Evolutionary conservation across 1,284 basidiomycete genomes (phyloP), one percentile per base, ranked within the genome.

Genomic region (Thelephora terrestris): DNA sequence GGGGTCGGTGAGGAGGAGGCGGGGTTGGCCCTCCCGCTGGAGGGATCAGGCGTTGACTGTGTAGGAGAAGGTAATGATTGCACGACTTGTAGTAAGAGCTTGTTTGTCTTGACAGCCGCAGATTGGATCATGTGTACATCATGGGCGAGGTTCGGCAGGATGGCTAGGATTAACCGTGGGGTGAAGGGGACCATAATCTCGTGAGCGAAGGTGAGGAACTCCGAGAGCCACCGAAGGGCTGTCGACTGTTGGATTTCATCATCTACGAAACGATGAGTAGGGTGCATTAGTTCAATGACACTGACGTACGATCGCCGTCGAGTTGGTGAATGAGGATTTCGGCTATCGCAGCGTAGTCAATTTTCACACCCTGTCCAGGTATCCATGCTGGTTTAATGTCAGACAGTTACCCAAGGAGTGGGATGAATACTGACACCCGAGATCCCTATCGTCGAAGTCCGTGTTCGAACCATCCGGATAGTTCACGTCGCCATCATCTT

Each of bases 101-200:
- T 81, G 63, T 99, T 98, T 25, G 92, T 92, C 42, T 85, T 79
- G 43, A 81, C 76, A 0, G 96, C 96, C 3, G 89, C 88, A 1
- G 77, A 74, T 58, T 94, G 90, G 52, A 99, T 98, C 70, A 89
- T 86, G 0, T 83, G 73, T 46, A 85, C 85, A 57, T 93, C 89
- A 56, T 95, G 93, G 0, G 96, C 92, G 32, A 99, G 81, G 60
- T 93, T 96, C 1, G 93, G 92, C 14, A 99, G 76, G 51, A 99
- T 88, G 14, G 90, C 90, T 5, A 88, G 85, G 43, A 99, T 87
- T 37, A 99, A 80, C 32, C 89, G 81, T 1, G 96, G 93, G 0
- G 93, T 94, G 61, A 97, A 97, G 2, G 91, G 89, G 21, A 99
- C 81, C 70, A 98, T 89, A 46, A 96, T 91, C 58, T 91, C 87